phyloP scores from a whole-genome alignment of 2,329 filamentous ascomycete genomes.

The Annulohypoxylon truncatum region DNA sequence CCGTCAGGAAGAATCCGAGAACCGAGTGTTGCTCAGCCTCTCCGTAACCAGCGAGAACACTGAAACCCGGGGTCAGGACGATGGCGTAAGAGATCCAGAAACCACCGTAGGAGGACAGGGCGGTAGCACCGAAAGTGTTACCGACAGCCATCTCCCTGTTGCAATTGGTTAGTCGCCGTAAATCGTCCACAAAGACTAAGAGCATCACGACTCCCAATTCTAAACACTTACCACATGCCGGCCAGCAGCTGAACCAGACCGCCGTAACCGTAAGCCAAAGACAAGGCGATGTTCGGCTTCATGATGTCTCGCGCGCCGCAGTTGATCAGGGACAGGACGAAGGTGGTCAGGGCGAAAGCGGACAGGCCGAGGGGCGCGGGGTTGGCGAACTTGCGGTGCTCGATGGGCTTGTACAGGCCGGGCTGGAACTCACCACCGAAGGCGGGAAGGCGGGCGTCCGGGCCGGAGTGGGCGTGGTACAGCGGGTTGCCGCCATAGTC shows the following conservation, averaged over 20 bases:
- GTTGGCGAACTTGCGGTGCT: conserved; percentile 81
- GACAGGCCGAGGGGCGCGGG: conserved; percentile 80
- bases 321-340: conserved; percentile 81
- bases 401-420: conserved; percentile 71
- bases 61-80: conserved; percentile 75
- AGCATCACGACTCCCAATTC: not conserved
- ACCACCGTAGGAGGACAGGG: conserved; percentile 82
- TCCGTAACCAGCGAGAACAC: conserved; percentile 64
- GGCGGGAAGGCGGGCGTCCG: conserved; percentile 61
- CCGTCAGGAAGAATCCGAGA: conserved; percentile 78
- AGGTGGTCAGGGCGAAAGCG: conserved; percentile 86
- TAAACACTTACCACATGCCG: conserved; percentile 81
- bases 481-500: conserved; percentile 57
- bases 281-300: conserved; percentile 74
- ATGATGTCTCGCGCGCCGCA: conserved; percentile 70
- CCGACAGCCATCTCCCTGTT: conserved; percentile 85
- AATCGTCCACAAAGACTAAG: not conserved
- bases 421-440: conserved; percentile 81
- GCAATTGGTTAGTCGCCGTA: conserved; percentile 12
- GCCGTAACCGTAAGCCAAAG: conserved; percentile 78
- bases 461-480: conserved; percentile 51
- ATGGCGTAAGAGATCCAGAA: conserved; percentile 86
- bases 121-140: conserved; percentile 87
- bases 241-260: conserved; percentile 82
- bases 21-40: conserved; percentile 65